Evolutionary conservation across 208 protist genomes (phyloP).

Genomic region (Crithidia mellificae): DNA sequence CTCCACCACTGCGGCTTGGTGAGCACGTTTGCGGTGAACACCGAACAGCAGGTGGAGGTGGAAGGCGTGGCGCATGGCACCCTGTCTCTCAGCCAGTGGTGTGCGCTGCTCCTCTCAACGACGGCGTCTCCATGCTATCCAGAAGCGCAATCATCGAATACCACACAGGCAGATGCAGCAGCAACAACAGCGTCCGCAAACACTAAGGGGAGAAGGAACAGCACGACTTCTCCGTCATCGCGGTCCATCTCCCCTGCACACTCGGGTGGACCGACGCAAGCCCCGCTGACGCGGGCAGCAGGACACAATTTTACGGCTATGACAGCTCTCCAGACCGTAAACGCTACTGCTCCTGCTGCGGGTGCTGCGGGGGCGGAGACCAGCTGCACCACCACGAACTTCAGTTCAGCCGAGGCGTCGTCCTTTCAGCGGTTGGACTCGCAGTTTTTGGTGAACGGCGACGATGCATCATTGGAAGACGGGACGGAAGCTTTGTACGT

Average conservation of each 20-base stretch:
- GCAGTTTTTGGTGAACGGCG: conserved; percentile 11
- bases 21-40: conserved; percentile 62
- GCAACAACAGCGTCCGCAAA: background rate
- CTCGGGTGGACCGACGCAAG: background rate
- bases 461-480: background rate
- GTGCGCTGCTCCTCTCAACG: conserved; percentile 44
- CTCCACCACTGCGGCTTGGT: conserved; percentile 48
- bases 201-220: too few relatives aligned
- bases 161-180: background rate
- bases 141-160: too few relatives aligned
- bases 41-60: conserved; percentile 40
- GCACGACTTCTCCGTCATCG: background rate
- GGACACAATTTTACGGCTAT: background rate
- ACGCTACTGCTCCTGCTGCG: too few relatives aligned
- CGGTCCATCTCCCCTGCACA: background rate
- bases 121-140: too few relatives aligned
- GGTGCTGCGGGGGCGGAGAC: conserved; percentile 4
- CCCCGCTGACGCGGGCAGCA: background rate
- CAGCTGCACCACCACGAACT: background rate
- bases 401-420: conserved; percentile 19
- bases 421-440: conserved; percentile 31
- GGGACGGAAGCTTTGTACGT: background rate
- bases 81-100: conserved; percentile 63
- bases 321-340: too few relatives aligned
- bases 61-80: conserved; percentile 34